Base-by-base conservation (phyloP, 1,284 basidiomycete species). In the Neonothopanus nambi region DNA sequence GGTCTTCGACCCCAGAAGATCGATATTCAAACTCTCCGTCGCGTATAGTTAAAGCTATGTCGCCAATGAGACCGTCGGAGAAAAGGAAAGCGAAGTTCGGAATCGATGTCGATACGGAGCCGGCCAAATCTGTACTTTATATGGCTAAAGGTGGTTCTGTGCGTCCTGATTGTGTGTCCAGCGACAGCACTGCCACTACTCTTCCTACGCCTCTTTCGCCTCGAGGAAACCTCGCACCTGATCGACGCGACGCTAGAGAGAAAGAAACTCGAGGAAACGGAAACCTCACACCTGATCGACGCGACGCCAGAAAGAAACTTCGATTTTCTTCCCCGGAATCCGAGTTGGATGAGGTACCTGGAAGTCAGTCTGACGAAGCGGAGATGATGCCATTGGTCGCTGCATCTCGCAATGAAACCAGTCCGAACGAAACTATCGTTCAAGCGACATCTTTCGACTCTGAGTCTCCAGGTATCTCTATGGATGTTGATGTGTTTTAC, bases 311-410 rank as follows among this genome's bases (percentile, higher is more conserved):
- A 45, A 77, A 75, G 60, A 75, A 70, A 51, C 61, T 63, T 17
- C 71, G 71, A 24, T 51, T 73, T 23, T 72, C 67, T 3, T 63
- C 69, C 30, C 66, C 70, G 12, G 58, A 63, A 43, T 56, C 48
- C n/a, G 30, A 33, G 30, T 51, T 51, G 13, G 58, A 52, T 9
- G 56, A 58, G 30, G 70, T 89, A 13, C 84, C 82, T n/a, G 86
- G 81, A 40, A 88, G 85, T 59, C 81, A 87, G 62, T 84, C 85
- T 41, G 82, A 86, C 58, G 87, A 89, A 63, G 70, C 74, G 47
- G 85, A 87, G 51, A 69, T 80, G 51, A 65, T 73, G 51, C 56
- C 72, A 7, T n/a, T n/a, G n/a, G n/a, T n/a, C n/a, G n/a, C n/a
- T n/a, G n/a, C n/a, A n/a, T 66, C 71, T 20, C 59, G 60, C 46